phyloP scores from a whole-genome alignment of 1,284 basidiomycete genomes.

The Trichosporon sp. region DNA sequence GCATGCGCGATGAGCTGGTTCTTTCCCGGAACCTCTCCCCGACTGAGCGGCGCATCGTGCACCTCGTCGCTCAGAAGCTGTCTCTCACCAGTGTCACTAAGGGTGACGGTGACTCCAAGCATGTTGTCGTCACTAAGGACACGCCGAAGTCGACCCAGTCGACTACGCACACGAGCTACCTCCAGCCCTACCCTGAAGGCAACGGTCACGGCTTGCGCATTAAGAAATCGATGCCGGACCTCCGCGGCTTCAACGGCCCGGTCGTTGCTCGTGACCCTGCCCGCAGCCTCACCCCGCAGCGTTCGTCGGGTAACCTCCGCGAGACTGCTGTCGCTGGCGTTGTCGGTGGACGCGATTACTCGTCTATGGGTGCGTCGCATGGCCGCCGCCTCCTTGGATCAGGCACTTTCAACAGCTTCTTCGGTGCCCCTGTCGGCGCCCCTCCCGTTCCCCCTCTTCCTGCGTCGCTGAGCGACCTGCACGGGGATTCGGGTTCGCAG shows the following conservation, averaged over 20 bases:
- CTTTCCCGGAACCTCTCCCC: slow-evolving; percentile 82
- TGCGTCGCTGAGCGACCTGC: slow-evolving; percentile 14
- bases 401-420: slow-evolving; percentile 30
- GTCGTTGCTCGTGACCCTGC: slow-evolving; percentile 68
- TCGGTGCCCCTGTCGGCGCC: slow-evolving; percentile 27
- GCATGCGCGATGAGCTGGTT: slow-evolving; percentile 93
- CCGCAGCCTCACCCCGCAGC: slow-evolving; percentile 71
- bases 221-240: slow-evolving; percentile 89
- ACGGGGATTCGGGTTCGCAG: slow-evolving; percentile 16
- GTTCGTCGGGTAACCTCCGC: slow-evolving; percentile 84
- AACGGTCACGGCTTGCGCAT: slow-evolving; percentile 67
- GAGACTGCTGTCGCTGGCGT: slow-evolving; percentile 85
- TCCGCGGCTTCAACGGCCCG: slow-evolving; percentile 55
- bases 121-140: slow-evolving; percentile 75
- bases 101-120: slow-evolving; percentile 85
- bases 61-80: slow-evolving; percentile 92
- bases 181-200: slow-evolving; percentile 35
- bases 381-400: slow-evolving; percentile 31
- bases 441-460: slow-evolving; percentile 42
- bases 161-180: slow-evolving; percentile 58
- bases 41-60: slow-evolving; percentile 85
- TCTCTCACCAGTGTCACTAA: slow-evolving; percentile 91
- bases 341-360: slow-evolving; percentile 33
- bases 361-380: slow-evolving; percentile 36
- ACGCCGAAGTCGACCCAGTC: slow-evolving; percentile 28